Evolutionary conservation across 306 rosid species (phyloP).

Genomic region (Dalbergia cultrata): DNA sequence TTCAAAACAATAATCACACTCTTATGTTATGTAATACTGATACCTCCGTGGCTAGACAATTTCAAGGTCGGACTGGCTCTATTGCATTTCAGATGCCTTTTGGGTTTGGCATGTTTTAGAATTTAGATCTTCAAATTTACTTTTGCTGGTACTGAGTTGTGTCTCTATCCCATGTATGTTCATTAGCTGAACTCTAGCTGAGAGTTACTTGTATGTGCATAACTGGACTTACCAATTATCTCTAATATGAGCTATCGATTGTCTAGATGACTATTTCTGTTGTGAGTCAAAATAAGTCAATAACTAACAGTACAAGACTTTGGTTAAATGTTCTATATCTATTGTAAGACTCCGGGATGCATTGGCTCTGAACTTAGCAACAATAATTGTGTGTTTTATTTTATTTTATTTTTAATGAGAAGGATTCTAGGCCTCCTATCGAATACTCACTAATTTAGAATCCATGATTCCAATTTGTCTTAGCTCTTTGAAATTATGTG

Average conservation of each 20-base stretch:
- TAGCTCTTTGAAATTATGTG: background rate
- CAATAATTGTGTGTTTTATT: background rate
- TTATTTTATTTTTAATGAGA: constrained; percentile 13
- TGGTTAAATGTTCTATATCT: background rate
- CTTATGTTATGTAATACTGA: no score
- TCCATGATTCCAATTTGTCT: constrained; percentile 8
- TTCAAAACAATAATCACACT: no score
- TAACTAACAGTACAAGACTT: background rate
- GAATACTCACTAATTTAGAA: constrained; percentile 15
- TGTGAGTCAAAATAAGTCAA: constrained; percentile 9
- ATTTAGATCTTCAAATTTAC: no score
- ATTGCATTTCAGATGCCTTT: no score
- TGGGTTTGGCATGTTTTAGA: no score
- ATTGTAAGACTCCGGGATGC: background rate
- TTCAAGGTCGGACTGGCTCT: no score
- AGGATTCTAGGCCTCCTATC: background rate
- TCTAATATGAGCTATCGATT: background rate
- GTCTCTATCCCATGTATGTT: no score
- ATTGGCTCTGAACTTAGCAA: background rate
- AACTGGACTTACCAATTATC: background rate
- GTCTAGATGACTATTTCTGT: constrained; percentile 4
- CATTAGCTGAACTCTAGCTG: background rate
- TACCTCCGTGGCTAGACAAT: no score
- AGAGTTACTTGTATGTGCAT: background rate
- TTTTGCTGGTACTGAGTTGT: no score